phyloP scores from a whole-genome alignment of 176 grass and related monocot species.

The Phoenix roebelenii region DNA sequence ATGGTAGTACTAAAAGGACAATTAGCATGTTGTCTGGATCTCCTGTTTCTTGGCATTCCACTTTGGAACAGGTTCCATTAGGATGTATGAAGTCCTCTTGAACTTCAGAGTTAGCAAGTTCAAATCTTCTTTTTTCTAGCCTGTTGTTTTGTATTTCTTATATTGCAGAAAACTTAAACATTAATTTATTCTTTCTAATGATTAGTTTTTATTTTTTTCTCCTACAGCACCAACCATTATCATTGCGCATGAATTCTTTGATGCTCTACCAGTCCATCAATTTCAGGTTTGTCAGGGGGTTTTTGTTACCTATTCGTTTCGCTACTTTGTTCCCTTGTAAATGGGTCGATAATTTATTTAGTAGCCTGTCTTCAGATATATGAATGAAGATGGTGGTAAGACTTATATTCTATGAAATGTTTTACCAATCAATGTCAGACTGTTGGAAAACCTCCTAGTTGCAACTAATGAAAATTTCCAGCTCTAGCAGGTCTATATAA shows the following conservation, averaged over 20 bases:
- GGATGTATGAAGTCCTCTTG: slow-evolving; percentile 61
- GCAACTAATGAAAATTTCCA: too few species aligned
- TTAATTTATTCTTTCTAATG: slow-evolving; percentile 3
- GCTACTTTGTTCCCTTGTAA: too few species aligned
- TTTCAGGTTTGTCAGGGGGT: slow-evolving; percentile 59
- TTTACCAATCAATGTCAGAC: too few species aligned
- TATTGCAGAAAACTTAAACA: neutral
- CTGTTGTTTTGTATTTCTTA: slow-evolving; percentile 8
- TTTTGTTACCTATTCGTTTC: too few species aligned
- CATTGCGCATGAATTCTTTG: slow-evolving; percentile 89
- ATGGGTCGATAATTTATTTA: too few species aligned
- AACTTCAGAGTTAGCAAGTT: too few species aligned
- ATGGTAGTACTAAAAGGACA: slow-evolving; percentile 38
- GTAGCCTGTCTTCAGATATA: too few species aligned
- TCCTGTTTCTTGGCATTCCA: slow-evolving; percentile 62
- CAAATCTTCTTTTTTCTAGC: neutral
- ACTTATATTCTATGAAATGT: too few species aligned
- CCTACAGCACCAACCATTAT: slow-evolving; percentile 73
- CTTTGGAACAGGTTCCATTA: slow-evolving; percentile 81
- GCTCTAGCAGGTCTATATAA: too few species aligned
- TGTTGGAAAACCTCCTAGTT: too few species aligned
- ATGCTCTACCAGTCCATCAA: slow-evolving; percentile 81
- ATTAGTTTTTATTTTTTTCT: slow-evolving; percentile 9
- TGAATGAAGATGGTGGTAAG: too few species aligned
- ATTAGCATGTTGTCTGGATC: slow-evolving; percentile 57